These are phyloP conservation scores for Macrophomina phaseolina DNA, from an alignment of 2,329 filamentous ascomycete genomes.

Conservation along the genomic window DNA sequence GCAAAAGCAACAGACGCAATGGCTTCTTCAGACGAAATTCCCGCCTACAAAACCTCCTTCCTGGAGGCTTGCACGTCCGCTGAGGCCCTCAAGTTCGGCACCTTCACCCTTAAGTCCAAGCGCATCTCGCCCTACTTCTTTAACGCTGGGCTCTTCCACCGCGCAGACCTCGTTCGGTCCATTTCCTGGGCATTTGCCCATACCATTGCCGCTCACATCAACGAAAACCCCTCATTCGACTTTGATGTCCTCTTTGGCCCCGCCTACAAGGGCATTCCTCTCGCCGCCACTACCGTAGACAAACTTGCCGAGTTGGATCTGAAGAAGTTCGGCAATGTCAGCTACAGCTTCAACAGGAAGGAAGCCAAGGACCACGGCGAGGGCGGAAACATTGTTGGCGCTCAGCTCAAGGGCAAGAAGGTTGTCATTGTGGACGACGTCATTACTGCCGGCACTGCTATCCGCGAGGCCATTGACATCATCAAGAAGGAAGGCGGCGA, in stretches of 20 bases:
- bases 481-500: constrained; percentile 84
- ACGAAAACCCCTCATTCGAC: constrained; percentile 51
- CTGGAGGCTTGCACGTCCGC: constrained; percentile 71
- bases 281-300: constrained; percentile 78
- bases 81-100: constrained; percentile 77
- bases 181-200: constrained; percentile 82
- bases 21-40: constrained; percentile 32
- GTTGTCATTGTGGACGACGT: constrained; percentile 96
- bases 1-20: constrained; percentile 4
- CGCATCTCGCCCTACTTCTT: constrained; percentile 95
- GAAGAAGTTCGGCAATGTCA: constrained; percentile 69
- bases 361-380: constrained; percentile 97
- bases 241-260: constrained; percentile 92
- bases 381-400: constrained; percentile 90
- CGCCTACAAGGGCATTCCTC: constrained; percentile 95
- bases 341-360: constrained; percentile 94
- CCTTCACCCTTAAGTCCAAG: constrained; percentile 89
- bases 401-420: constrained; percentile 80
- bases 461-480: constrained; percentile 88
- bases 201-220: constrained; percentile 56
- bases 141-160: constrained; percentile 92
- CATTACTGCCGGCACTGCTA: constrained; percentile 92
- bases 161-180: constrained; percentile 74
- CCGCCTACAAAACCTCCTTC: constrained; percentile 68
- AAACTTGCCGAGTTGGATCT: constrained; percentile 75